phyloP scores from a whole-genome alignment of 2,329 filamentous ascomycete genomes.

The Cytospora chrysosperma region DNA sequence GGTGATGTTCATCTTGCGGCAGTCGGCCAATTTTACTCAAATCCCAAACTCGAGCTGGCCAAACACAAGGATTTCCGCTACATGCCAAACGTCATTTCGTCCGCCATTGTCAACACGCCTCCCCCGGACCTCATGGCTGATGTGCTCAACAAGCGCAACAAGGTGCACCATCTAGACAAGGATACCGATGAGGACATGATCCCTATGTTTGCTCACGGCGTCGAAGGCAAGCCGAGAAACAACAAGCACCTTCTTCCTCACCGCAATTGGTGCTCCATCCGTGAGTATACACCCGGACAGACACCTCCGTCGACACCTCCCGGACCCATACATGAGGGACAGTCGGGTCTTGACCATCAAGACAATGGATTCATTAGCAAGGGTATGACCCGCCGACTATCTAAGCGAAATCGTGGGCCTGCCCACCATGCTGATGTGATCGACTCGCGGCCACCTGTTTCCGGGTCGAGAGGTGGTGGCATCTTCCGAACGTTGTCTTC shows the following conservation, averaged over 20 bases:
- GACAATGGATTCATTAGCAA: conserved; percentile 25
- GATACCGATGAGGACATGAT: conserved; percentile 96
- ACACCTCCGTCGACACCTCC: conserved; percentile 72
- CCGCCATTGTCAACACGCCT: conserved; percentile 89
- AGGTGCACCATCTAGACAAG: conserved; percentile 67
- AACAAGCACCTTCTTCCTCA: conserved; percentile 87
- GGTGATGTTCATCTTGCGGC: conserved; percentile 93
- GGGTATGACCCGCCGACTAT: conserved; percentile 47
- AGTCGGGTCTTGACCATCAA: conserved; percentile 38
- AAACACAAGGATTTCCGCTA: conserved; percentile 95
- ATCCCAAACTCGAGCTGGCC: conserved; percentile 72
- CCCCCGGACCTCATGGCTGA: conserved; percentile 87
- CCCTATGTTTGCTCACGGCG: conserved; percentile 83
- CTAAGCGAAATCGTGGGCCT: conserved; percentile 36
- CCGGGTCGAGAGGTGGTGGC: conserved; percentile 40
- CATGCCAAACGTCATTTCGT: conserved; percentile 94
- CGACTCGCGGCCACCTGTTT: conserved; percentile 51
- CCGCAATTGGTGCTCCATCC: conserved; percentile 93
- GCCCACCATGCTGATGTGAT: conserved; percentile 39
- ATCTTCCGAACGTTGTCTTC: conserved; percentile 47
- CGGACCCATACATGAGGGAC: conserved; percentile 44
- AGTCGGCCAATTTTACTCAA: conserved; percentile 92
- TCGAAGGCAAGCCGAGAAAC: conserved; percentile 85
- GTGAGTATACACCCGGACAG: conserved; percentile 72
- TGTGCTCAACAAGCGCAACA: conserved; percentile 91